A percentile compares a stretch with the other conserved stretches of the same genome.
Conservation (phyloP, 176 grass and related monocot genomes). For the Aegilops bicornis region DNA sequence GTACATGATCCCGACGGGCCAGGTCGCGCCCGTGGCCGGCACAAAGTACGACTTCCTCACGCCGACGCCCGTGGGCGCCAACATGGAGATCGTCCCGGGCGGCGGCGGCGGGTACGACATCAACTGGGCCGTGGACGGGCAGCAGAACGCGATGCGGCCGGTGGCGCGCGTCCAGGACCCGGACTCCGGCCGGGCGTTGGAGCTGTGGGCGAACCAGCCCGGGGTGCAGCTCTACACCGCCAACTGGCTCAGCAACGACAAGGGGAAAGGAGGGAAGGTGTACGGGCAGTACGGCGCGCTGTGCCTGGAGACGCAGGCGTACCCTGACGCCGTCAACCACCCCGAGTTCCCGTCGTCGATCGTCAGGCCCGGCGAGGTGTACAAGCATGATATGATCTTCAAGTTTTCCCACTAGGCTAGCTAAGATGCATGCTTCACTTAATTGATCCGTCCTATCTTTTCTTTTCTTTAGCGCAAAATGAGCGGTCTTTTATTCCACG, state of each 20-base stretch:
- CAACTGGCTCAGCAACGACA: slow-evolving; percentile 39
- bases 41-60: slow-evolving; percentile 58
- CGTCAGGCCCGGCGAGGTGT: slow-evolving; percentile 51
- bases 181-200: slow-evolving; percentile 36
- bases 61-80: slow-evolving; percentile 34
- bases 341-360: slow-evolving; percentile 68
- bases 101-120: slow-evolving; percentile 56
- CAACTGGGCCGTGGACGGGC: slow-evolving; percentile 51
- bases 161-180: slow-evolving; percentile 29
- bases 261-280: slow-evolving; percentile 53
- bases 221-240: slow-evolving; percentile 88
- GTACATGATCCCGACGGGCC: neutral
- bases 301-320: slow-evolving; percentile 89
- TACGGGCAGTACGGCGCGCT: slow-evolving; percentile 52
- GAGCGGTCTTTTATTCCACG: neutral
- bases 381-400: slow-evolving; percentile 67
- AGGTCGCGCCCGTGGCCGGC: slow-evolving; percentile 37
- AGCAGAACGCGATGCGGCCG: slow-evolving; percentile 18
- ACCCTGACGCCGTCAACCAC: slow-evolving; percentile 80
- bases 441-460: neutral
- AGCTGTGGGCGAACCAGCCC: slow-evolving; percentile 80
- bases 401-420: slow-evolving; percentile 17
- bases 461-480: neutral
- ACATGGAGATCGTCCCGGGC: slow-evolving; percentile 29
- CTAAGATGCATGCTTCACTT: neutral